These are phyloP conservation scores for Ephemerocybe angulata DNA, from an alignment of 768 basidiomycete species.

Conservation along the genomic window DNA sequence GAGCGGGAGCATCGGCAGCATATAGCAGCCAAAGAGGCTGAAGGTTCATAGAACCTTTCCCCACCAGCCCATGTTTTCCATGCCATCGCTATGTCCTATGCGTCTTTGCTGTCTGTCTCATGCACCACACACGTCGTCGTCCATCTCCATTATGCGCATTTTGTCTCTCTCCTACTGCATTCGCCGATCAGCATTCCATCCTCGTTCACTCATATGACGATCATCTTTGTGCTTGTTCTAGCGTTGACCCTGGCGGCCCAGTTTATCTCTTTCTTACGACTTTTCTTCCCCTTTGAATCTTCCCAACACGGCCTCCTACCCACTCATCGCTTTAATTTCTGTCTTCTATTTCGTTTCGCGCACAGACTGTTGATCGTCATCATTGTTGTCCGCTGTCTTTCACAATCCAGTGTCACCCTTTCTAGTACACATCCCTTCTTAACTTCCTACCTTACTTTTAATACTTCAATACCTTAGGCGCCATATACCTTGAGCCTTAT, in stretches of 20 bases:
- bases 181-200: slow-evolving; percentile 4
- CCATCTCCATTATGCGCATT: slow-evolving; percentile 8
- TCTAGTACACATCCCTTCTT: slow-evolving; percentile 2
- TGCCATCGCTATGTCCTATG: slow-evolving; percentile 2
- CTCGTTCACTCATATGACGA: neutral
- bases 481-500: slow-evolving; percentile 9
- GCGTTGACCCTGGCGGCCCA: neutral
- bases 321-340: too few species aligned
- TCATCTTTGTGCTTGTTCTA: neutral
- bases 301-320: too few species aligned
- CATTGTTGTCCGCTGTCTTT: slow-evolving; percentile 16
- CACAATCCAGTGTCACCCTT: slow-evolving; percentile 12
- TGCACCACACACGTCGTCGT: neutral
- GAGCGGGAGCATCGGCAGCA: slow-evolving; percentile 59
- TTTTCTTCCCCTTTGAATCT: neutral
- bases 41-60: slow-evolving; percentile 23
- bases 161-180: neutral
- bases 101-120: neutral
- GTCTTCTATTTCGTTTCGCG: too few species aligned
- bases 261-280: neutral
- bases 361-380: slow-evolving; percentile 11
- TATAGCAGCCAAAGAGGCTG: slow-evolving; percentile 21
- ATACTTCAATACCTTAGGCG: slow-evolving; percentile 11
- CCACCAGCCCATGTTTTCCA: slow-evolving; percentile 3
- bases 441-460: slow-evolving; percentile 1